Base-by-base conservation (phyloP, 2,329 filamentous ascomycete genomes). In the Teratosphaeria epicoccoides region DNA sequence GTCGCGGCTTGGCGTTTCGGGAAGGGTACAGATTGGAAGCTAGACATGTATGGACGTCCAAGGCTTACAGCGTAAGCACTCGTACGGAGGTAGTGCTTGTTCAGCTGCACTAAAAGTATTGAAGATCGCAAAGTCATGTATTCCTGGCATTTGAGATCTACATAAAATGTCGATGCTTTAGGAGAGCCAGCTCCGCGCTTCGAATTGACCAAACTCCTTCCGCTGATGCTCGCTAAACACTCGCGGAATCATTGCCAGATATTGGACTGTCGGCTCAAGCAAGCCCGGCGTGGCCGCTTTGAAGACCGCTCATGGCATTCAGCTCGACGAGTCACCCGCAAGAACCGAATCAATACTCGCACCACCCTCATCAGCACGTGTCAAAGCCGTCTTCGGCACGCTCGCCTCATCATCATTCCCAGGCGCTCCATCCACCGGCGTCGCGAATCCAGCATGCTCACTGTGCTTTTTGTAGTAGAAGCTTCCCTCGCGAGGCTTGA, bases 381-480 rank as follows among this genome's bases (percentile, higher is more conserved):
- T 20, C 14, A 23, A 12, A n/a, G 23, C 14, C 22, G 44, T 17
- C 44, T 17, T 46, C 20, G 44, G 17, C 14, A 17, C n/a, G 17
- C 10, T 9, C 4, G 6, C 20, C 7, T 6, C 20, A 11, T 9
- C 25, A 7, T 46, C 44, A 17, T 22, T 46, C 4, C 44, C 44
- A 11, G 10, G 5, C 14, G 23, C 46, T 37, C 24, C 46, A 6
- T 37, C 12, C 5, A 14, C 17, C 25, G 37, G 23, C 11, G 37
- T 52, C 24, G 55, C 57, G 52, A 67, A 95, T 12, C 87, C 87
- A 52, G 84, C 82, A 70, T 96, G 89, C 67, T 95, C 88, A 43
- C 83, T 81, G 73, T 97, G 91, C 69, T 84, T 87, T 74, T 95
- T 96, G 69, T 80, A 83, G 72, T 87, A 89, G 67, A 80, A 73